Evolutionary conservation across 495 filamentous ascomycete species (phyloP), one percentile per base, ranked within the genome.

Genomic region (Jackrogersella multiformis): DNA sequence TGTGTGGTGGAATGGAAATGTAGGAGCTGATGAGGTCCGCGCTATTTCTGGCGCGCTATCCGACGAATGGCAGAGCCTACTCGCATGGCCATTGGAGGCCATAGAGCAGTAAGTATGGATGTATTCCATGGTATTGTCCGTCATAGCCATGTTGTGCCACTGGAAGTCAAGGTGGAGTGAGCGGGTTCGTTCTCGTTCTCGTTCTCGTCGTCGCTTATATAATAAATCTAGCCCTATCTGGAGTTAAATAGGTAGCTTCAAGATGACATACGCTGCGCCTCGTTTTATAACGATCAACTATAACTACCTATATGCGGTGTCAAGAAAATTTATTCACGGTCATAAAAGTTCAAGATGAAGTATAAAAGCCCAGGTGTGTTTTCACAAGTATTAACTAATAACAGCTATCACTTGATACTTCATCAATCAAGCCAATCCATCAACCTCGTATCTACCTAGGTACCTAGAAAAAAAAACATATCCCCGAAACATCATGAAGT

Each of bases 1-100:
- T 56, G 45, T 76, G 1, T 83, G 81, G 80, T 83, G 78, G 80
- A 60, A 80, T 52, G 74, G 64, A 2, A 69, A 76, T 8, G 10
- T 61, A 55, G 66, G 66, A 21, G 34, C 44, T 44, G 63, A 56
- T 38, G 80, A 82, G 52, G 70, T 81, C 4, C 58, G 67, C 23
- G 77, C 73, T 2, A 80, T 83, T 36, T 56, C 75, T n/a, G 64
- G 64, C 12, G 69, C 69, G n/a, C 44, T 83, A 23, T 73, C 74
- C 1, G 26, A 56, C 5, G 66, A 76, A 36, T 83, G 80, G 81
- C 69, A 74, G 32, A 74, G 69, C 24, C 55, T 74, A 20, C 73
- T 83, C 70, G 63, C 61, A 23, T 81, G 79, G 78, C 78, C 80
- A 2, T 49, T 79, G 32, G 39, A 72, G 39, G 66, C 16, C 16